These are phyloP conservation scores for Stylosanthes scabra DNA, from an alignment of 331 rosid genomes.

Conservation along the genomic window DNA sequence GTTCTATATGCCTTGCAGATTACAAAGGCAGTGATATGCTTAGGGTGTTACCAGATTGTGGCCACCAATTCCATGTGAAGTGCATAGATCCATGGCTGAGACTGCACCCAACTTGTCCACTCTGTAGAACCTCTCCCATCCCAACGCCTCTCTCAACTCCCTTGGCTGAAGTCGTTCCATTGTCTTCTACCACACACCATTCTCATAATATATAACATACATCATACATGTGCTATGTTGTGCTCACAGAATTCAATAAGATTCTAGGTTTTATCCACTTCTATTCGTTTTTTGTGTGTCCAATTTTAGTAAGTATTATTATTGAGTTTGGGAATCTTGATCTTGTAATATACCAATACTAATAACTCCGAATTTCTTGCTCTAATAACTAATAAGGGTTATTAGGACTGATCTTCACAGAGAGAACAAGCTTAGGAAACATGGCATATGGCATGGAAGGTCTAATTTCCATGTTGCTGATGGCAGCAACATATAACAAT, in stretches of 20 bases:
- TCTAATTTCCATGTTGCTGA: not conserved
- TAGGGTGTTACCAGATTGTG: constrained; percentile 62
- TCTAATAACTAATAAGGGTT: not conserved
- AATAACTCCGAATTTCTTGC: not conserved
- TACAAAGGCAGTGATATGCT: constrained; percentile 54
- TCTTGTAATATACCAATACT: not conserved
- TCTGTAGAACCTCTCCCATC: constrained; percentile 69
- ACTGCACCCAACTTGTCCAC: constrained; percentile 64
- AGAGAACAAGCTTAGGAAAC: too few relatives aligned
- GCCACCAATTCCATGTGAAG: constrained; percentile 58
- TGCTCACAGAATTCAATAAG: not conserved
- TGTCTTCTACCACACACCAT: constrained; percentile 46
- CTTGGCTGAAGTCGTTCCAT: constrained; percentile 64
- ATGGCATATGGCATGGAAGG: not conserved
- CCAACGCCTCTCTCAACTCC: constrained; percentile 74
- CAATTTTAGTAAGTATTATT: too few relatives aligned
- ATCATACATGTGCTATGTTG: too few relatives aligned
- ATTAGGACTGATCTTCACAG: too few relatives aligned
- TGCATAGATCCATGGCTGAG: constrained; percentile 72
- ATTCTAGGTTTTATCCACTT: too few relatives aligned
- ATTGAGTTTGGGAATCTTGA: not conserved
- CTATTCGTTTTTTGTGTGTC: too few relatives aligned
- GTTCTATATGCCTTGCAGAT: constrained; percentile 71
- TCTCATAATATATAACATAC: not conserved
- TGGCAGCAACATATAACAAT: not conserved